Conservation (phyloP, 2,329 filamentous ascomycete species). For the Shiraia bambusicola region DNA sequence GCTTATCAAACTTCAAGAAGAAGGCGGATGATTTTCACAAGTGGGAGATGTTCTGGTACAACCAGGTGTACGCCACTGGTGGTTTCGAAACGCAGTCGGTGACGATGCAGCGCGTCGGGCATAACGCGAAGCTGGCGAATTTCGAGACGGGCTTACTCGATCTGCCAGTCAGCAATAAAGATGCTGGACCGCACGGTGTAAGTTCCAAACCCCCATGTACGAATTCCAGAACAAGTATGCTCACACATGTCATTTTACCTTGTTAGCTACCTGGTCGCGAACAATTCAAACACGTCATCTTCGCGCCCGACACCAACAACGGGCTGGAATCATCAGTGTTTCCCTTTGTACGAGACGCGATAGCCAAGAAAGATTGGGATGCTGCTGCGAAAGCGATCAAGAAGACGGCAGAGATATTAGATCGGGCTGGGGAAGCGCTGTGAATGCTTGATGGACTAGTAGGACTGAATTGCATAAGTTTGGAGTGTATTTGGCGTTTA, state of each 20-base stretch:
- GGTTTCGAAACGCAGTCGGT: constrained; percentile 75
- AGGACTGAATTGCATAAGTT: no score
- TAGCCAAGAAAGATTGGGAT: constrained; percentile 71
- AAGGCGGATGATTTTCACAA: constrained; percentile 66
- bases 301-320: constrained; percentile 78
- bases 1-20: constrained; percentile 61
- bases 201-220: constrained; percentile 43
- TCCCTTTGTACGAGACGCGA: constrained; percentile 80
- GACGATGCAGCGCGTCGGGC: constrained; percentile 66
- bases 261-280: constrained; percentile 71
- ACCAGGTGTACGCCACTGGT: constrained; percentile 66
- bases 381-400: constrained; percentile 67
- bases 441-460: background rate
- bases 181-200: constrained; percentile 59
- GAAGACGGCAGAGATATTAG: constrained; percentile 70
- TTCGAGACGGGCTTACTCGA: constrained; percentile 88
- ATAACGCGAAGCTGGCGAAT: constrained; percentile 75
- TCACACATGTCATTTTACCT: no score
- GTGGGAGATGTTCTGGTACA: constrained; percentile 79
- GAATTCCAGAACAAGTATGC: no score
- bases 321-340: constrained; percentile 67
- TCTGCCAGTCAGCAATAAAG: constrained; percentile 57
- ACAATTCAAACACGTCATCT: constrained; percentile 92
- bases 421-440: constrained; percentile 58
- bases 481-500: no score